phyloP scores from a whole-genome alignment of 1,284 basidiomycete species.

The Austroboletus rostrupii region DNA sequence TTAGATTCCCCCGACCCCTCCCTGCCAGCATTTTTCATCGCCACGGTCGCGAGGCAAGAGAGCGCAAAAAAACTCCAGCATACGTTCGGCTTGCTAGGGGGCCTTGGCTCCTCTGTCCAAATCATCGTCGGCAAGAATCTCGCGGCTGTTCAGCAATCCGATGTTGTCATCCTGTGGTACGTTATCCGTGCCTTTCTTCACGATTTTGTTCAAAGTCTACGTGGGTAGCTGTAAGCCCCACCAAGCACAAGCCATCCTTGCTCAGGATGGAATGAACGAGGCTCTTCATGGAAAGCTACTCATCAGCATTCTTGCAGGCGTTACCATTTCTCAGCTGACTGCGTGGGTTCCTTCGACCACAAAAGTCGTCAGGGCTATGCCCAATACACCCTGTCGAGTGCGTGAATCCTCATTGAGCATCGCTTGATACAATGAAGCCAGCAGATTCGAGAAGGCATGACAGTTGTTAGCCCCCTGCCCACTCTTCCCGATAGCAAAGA shows the following conservation, averaged over 20 bases:
- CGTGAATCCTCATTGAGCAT: constrained; percentile 17
- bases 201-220: constrained; percentile 1
- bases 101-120: constrained; percentile 62
- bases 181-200: constrained; percentile 22
- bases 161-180: constrained; percentile 88
- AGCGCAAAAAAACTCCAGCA: constrained; percentile 68
- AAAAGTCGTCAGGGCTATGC: constrained; percentile 93
- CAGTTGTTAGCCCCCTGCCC: constrained; percentile 76
- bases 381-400: constrained; percentile 96
- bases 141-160: constrained; percentile 65
- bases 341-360: constrained; percentile 76
- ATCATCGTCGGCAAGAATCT: constrained; percentile 73
- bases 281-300: constrained; percentile 89
- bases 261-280: constrained; percentile 77
- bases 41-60: constrained; percentile 82
- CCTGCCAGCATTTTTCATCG: constrained; percentile 81
- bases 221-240: constrained; percentile 89
- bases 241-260: constrained; percentile 74
- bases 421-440: constrained; percentile 2
- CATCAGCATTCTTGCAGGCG: constrained; percentile 94
- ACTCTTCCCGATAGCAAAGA: constrained; percentile 41
- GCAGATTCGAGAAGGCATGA: constrained; percentile 97
- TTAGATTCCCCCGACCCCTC: constrained; percentile 54
- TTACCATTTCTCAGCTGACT: constrained; percentile 81
- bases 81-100: constrained; percentile 58